Evolutionary conservation across 2,329 filamentous ascomycete species (phyloP).

Genomic region (Fusarium duplospermum): DNA sequence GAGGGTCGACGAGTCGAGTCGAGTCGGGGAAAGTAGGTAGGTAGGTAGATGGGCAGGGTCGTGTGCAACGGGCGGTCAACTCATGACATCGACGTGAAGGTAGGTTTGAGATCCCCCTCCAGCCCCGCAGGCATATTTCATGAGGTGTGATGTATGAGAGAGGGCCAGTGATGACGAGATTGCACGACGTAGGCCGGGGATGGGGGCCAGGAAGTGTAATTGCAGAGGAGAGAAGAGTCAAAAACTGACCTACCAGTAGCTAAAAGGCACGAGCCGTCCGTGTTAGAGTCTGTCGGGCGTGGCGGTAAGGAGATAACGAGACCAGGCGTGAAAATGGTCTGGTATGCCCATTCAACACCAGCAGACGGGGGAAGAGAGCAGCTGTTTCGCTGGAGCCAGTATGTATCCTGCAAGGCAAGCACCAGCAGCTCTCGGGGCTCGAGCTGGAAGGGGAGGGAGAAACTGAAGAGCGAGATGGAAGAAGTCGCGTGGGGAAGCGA

Average conservation of each 20-base stretch:
- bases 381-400: slow-evolving; percentile 48
- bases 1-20: slow-evolving; percentile 20
- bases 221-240: slow-evolving; percentile 31
- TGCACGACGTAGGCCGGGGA: slow-evolving; percentile 34
- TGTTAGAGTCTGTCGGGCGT: slow-evolving; percentile 39
- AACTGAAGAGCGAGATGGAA: slow-evolving; percentile 48
- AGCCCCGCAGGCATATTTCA: slow-evolving; percentile 45
- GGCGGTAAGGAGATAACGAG: slow-evolving; percentile 46
- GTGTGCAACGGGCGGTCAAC: slow-evolving; percentile 41
- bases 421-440: slow-evolving; percentile 46
- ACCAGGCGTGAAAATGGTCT: slow-evolving; percentile 45
- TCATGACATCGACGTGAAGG: slow-evolving; percentile 41
- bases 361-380: slow-evolving; percentile 39
- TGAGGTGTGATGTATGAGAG: slow-evolving; percentile 37
- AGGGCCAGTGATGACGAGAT: slow-evolving; percentile 32
- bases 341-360: slow-evolving; percentile 40
- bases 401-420: slow-evolving; percentile 52
- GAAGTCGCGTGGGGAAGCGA: slow-evolving; percentile 51
- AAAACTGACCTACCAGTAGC: slow-evolving; percentile 46
- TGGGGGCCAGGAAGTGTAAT: slow-evolving; percentile 32
- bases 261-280: slow-evolving; percentile 31
- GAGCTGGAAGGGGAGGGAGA: slow-evolving; percentile 46
- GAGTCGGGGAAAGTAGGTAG: slow-evolving; percentile 16
- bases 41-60: slow-evolving; percentile 24
- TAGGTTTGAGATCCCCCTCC: slow-evolving; percentile 41